phyloP scores from a whole-genome alignment of 176 grass and related monocot species.

The Cocos nucifera region DNA sequence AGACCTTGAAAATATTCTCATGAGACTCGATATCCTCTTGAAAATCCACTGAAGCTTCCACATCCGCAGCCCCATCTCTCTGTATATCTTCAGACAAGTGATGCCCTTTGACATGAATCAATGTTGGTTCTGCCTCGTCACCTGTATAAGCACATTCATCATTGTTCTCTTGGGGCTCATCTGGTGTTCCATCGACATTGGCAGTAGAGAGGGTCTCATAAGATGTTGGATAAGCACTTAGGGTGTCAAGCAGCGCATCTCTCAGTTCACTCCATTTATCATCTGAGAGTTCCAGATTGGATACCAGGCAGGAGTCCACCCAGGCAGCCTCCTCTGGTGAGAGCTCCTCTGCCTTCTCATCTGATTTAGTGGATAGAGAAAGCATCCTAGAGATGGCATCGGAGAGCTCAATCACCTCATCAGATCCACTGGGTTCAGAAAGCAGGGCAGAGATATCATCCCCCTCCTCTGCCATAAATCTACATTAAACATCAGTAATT shows the following conservation, averaged over 20 bases:
- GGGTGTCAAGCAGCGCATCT: slow-evolving; percentile 45
- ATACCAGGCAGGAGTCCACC: slow-evolving; percentile 65
- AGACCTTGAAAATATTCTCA: slow-evolving; percentile 64
- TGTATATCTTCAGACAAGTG: background rate
- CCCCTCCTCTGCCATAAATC: slow-evolving; percentile 47
- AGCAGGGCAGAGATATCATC: slow-evolving; percentile 57
- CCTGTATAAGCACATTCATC: background rate
- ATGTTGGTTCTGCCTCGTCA: background rate
- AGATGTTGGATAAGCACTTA: slow-evolving; percentile 26
- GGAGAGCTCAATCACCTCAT: slow-evolving; percentile 24
- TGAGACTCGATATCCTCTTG: slow-evolving; percentile 28
- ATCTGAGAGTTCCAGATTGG: slow-evolving; percentile 45
- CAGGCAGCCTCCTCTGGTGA: slow-evolving; percentile 62
- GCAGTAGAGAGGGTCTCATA: slow-evolving; percentile 4
- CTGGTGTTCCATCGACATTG: background rate
- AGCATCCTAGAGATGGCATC: slow-evolving; percentile 39
- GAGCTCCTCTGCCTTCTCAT: slow-evolving; percentile 33
- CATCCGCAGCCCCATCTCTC: slow-evolving; percentile 8
- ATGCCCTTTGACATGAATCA: background rate
- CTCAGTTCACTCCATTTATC: slow-evolving; percentile 55
- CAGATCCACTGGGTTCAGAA: slow-evolving; percentile 29
- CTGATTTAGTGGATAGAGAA: slow-evolving; percentile 37
- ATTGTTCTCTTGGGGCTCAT: background rate
- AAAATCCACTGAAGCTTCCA: background rate
- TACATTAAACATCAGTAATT: background rate